Evolutionary conservation across 1,284 basidiomycete genomes (phyloP), one percentile per base, ranked within the genome.

Genomic region (Ustilago trichophora): DNA sequence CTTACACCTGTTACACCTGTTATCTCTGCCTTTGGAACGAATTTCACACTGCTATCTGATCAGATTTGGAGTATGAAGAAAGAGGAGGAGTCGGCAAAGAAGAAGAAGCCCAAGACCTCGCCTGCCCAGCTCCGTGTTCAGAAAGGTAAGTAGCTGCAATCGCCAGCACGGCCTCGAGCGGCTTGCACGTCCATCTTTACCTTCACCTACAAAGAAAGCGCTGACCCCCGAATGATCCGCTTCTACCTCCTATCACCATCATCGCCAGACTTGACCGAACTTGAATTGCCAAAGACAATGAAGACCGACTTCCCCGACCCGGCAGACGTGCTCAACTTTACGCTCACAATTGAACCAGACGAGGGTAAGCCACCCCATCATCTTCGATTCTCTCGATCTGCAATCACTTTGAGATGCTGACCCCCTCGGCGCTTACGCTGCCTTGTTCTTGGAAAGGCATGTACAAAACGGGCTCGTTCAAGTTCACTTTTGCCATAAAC

Each of bases 121-220:
- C 93, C 95, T 11, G 95, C 96, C 27, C 94, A 98, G 83, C 90
- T 99, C 80, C 89, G 95, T 52, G 93, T 98, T 13, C 96, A 98
- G 86, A 99, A 98, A 86, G 95, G 95, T 93, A 69, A 58, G 85
- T 78, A n/a, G n/a, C n/a, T n/a, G n/a, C n/a, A n/a, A n/a, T n/a
- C n/a, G n/a, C n/a, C n/a, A n/a, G n/a, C n/a, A n/a, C n/a, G n/a
- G n/a, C n/a, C n/a, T n/a, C n/a, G n/a, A n/a, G n/a, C n/a, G n/a
- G n/a, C n/a, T n/a, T n/a, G n/a, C n/a, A n/a, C n/a, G n/a, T 29
- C 13, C 27, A 29, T 13, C 27, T 29, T 7, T 29, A 8, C 8
- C 27, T 29, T 29, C 27, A 13, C 8, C 27, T 29, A 7, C 27
- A 29, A 29, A 29, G 13, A 7, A 29, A 36, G 6, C 15, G 6